Evolutionary conservation across 805 yeast genomes (phyloP), one percentile per base, ranked within the genome.

Genomic region (Hanseniaspora lachancei): DNA sequence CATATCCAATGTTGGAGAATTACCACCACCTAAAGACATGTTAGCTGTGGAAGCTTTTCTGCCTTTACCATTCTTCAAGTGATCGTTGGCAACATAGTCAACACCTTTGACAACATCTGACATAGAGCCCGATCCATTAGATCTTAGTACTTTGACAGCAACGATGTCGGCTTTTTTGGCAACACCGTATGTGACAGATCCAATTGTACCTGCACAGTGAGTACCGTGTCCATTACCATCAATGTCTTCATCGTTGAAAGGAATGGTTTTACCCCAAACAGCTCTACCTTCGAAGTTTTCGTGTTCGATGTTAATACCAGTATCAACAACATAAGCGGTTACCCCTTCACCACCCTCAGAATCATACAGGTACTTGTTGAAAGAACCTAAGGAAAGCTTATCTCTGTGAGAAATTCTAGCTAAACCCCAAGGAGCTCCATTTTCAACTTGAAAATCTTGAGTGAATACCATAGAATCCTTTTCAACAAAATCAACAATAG

Each of bases 161-260:
- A 84, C 88, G 55, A 87, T 69, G 21, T 81, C 74, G 10, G 89
- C 93, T 53, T 78, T 74, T 70, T 88, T 87, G 57, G 95, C 89
- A 55, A 87, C 86, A 72, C 96, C 96, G 61, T 82, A 86, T 53
- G 79, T 73, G 58, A 74, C 74, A 23, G 93, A 84, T 51, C 83
- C 96, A 63, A 89, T 86, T 38, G 95, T 88, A 71, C 96, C 97
- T n/a, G 96, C 95, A 73, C 95, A 87, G 66, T 89, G 97, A 47
- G 96, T 87, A 65, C 97, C 97, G 70, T 89, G 97, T 52, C 96
- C 97, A 64, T 86, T 85, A 54, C 88, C 93, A 68, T 89, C 96
- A 46, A 74, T 64, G 61, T 82, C 88, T 54, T 76, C 76, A 62
- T 81, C 87, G 63, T 82, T 83, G 53, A 69, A 62, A 61, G 95